A percentile compares a stretch with the other conserved stretches of the same genome.
Conservation (phyloP, 345 rosid species). For the Toxicodendron radicans region DNA sequence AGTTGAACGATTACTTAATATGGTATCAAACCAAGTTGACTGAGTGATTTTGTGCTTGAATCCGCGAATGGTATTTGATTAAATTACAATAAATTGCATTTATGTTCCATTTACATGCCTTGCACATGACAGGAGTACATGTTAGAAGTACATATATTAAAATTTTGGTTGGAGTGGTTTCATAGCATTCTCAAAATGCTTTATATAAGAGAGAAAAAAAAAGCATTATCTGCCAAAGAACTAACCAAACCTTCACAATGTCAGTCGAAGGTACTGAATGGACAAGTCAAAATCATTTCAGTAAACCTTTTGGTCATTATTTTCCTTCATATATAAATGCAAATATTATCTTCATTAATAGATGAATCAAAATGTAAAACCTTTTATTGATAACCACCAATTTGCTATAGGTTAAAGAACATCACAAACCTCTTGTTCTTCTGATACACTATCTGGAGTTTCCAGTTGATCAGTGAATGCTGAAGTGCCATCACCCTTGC, state of each 20-base stretch:
- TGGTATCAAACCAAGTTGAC: background rate
- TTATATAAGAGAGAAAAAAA: too few relatives aligned
- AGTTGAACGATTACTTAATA: too few relatives aligned
- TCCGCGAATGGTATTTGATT: background rate
- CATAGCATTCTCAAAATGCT: too few relatives aligned
- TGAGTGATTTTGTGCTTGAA: background rate
- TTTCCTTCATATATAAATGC: background rate
- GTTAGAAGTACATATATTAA: too few relatives aligned
- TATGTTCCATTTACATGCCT: background rate
- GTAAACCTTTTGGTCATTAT: background rate
- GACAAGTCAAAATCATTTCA: background rate
- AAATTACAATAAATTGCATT: too few relatives aligned
- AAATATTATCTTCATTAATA: background rate
- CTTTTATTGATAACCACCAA: background rate
- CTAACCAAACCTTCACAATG: background rate
- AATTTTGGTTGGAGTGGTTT: too few relatives aligned
- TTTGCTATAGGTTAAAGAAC: background rate
- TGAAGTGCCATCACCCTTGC: constrained; percentile 43
- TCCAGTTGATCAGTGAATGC: constrained; percentile 48
- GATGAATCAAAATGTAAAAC: background rate
- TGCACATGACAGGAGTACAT: background rate
- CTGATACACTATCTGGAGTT: constrained; percentile 35
- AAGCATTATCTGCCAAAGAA: background rate
- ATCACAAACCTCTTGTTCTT: constrained; percentile 54
- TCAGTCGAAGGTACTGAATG: background rate